phyloP scores from a whole-genome alignment of 2,329 filamentous ascomycete species.

The Fusarium verrucosum region DNA sequence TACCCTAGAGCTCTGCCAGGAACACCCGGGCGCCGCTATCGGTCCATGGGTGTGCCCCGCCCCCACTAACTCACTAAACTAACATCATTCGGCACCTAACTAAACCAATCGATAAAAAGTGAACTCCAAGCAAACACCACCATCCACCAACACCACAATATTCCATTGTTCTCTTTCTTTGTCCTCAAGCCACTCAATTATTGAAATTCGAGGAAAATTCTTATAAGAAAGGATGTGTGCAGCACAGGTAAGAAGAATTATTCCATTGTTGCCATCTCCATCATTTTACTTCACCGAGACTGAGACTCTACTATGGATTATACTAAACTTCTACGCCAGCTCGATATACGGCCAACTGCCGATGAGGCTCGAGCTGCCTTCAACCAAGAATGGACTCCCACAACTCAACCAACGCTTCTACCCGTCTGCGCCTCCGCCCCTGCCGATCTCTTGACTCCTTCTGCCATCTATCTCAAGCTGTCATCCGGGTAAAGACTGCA shows the following conservation, averaged over 20 bases:
- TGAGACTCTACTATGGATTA: conserved; percentile 1
- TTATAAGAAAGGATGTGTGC: conserved; percentile 39
- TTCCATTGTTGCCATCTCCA: background rate
- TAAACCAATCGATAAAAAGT: conserved; percentile 20
- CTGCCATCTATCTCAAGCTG: conserved; percentile 93
- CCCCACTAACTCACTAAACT: conserved; percentile 34
- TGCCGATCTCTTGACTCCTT: conserved; percentile 92
- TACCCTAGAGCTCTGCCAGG: conserved; percentile 22
- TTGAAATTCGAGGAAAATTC: background rate
- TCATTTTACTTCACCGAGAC: background rate
- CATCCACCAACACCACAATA: conserved; percentile 7
- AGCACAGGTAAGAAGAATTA: conserved; percentile 38
- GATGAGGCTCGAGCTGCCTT: conserved; percentile 44
- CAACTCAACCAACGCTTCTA: conserved; percentile 71
- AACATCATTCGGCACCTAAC: conserved; percentile 20
- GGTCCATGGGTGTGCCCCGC: conserved; percentile 34
- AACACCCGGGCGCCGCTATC: conserved; percentile 28
- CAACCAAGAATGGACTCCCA: conserved; percentile 38
- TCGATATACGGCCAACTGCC: conserved; percentile 43
- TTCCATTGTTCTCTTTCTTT: conserved; percentile 25
- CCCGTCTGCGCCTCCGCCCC: conserved; percentile 86
- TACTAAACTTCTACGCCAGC: conserved; percentile 27
- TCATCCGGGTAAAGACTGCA: conserved; percentile 38
- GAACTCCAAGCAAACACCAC: conserved; percentile 32
- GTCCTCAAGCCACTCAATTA: conserved; percentile 8